Conservation (phyloP, 2,329 filamentous ascomycete genomes). For the Aspergillus piperis region DNA sequence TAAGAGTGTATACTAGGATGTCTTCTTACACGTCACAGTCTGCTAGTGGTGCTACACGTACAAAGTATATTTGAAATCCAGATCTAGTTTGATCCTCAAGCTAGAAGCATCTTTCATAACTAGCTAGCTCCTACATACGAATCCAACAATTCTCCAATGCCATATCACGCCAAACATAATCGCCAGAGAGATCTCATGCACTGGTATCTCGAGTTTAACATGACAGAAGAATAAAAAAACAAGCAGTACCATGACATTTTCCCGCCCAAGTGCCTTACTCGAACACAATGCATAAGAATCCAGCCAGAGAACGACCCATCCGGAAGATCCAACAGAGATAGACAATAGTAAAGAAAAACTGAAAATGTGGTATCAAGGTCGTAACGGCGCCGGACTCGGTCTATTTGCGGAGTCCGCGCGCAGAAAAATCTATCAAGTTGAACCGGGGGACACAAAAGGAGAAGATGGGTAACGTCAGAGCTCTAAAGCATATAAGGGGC, state of each 20-base stretch:
- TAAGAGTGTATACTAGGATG: too few relatives aligned
- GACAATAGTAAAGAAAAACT: not conserved
- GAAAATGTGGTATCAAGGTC: not conserved
- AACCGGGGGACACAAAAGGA: not conserved
- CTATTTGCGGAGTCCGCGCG: not conserved
- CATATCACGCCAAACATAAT: not conserved
- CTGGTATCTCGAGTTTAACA: not conserved
- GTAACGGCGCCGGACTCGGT: not conserved
- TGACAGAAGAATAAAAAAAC: not conserved
- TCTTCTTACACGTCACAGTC: too few relatives aligned
- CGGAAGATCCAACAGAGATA: not conserved
- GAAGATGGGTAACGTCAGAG: not conserved
- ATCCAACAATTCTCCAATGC: not conserved
- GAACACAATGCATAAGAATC: not conserved
- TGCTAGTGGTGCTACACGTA: too few relatives aligned
- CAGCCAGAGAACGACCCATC: not conserved
- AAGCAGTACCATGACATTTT: not conserved
- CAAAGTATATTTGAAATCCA: too few relatives aligned
- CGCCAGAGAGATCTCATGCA: slow-evolving; percentile 3
- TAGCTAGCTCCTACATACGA: not conserved
- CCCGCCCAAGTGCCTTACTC: not conserved
- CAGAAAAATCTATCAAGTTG: not conserved
- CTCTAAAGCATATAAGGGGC: not conserved
- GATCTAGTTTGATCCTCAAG: too few relatives aligned
- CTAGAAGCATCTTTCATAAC: too few relatives aligned